Percentiles rank a stretch among this genome's conserved stretches.
phyloP scores from a whole-genome alignment of 2,329 filamentous ascomycete genomes.

The Aspergillus amoenus region DNA sequence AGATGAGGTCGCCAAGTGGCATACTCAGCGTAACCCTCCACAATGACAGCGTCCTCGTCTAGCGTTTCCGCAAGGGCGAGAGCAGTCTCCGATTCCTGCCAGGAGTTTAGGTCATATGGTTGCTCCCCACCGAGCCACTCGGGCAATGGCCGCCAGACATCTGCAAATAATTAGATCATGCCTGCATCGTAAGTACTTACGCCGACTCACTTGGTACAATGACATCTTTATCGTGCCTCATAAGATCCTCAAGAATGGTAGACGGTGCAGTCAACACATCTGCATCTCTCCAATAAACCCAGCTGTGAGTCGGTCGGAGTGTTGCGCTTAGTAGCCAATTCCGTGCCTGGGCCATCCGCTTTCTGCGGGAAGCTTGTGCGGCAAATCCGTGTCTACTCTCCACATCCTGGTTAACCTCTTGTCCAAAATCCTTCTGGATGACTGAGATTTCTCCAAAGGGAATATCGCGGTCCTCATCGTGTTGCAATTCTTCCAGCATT shows the following conservation, averaged over 20 bases:
- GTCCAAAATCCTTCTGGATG: conserved; percentile 97
- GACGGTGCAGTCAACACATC: conserved; percentile 97
- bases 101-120: conserved; percentile 96
- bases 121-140: conserved; percentile 99
- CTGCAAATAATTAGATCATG: conserved; percentile 44
- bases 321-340: conserved; percentile 97
- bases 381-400: conserved; percentile 97
- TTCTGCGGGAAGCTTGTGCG: conserved; percentile 87
- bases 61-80: conserved; percentile 89
- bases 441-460: conserved; percentile 95
- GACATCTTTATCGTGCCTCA: conserved; percentile 98
- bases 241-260: conserved; percentile 94
- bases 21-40: conserved; percentile 98
- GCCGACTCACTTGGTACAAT: conserved; percentile 89
- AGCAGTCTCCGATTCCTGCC: conserved; percentile 98
- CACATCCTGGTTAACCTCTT: conserved; percentile 96
- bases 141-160: conserved; percentile 97
- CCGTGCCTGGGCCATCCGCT: conserved; percentile 95
- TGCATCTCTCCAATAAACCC: conserved; percentile 99
- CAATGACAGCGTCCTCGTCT: conserved; percentile 97
- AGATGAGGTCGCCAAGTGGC: conserved; percentile 97
- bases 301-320: conserved; percentile 90
- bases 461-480: conserved; percentile 73
- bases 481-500: conserved; percentile 76
- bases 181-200: conserved; percentile 3